Conservation (phyloP, 2,329 filamentous ascomycete genomes). For the Trichoderma guizhouense region DNA sequence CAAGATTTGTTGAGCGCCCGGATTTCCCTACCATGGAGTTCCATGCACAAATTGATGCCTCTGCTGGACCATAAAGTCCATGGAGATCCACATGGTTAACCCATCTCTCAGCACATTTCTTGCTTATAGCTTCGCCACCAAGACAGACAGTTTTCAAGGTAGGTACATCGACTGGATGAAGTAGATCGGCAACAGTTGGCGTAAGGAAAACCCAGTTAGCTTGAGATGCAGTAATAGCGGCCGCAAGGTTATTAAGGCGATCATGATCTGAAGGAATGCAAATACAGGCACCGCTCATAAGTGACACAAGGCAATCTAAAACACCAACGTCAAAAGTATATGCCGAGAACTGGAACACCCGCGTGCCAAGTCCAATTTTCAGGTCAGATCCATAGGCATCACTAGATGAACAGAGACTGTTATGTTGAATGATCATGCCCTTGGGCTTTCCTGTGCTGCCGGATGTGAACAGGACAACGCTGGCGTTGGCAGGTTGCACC, state of each 20-base stretch:
- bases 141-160: conserved; percentile 5
- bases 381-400: conserved; percentile 7
- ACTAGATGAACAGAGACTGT: conserved; percentile 10
- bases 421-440: conserved; percentile 12
- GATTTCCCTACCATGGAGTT: conserved; percentile 1
- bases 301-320: conserved; percentile 21
- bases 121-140: conserved; percentile 14
- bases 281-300: conserved; percentile 21
- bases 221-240: background rate
- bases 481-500: background rate
- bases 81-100: background rate
- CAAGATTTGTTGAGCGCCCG: conserved; percentile 15
- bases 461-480: conserved; percentile 13
- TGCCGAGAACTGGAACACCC: conserved; percentile 22
- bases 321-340: conserved; percentile 24
- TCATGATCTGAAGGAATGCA: conserved; percentile 22
- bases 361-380: background rate
- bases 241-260: conserved; percentile 19
- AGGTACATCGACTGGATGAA: background rate
- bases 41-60: conserved; percentile 12
- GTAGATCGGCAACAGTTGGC: conserved; percentile 20
- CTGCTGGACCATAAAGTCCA: conserved; percentile 12
- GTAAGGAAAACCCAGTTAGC: conserved; percentile 19
- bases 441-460: conserved; percentile 8
- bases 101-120: conserved; percentile 5